These are phyloP conservation scores for Cyclospora cayetanensis DNA, from an alignment of 169 alveolate genomes.

Conservation along the genomic window DNA sequence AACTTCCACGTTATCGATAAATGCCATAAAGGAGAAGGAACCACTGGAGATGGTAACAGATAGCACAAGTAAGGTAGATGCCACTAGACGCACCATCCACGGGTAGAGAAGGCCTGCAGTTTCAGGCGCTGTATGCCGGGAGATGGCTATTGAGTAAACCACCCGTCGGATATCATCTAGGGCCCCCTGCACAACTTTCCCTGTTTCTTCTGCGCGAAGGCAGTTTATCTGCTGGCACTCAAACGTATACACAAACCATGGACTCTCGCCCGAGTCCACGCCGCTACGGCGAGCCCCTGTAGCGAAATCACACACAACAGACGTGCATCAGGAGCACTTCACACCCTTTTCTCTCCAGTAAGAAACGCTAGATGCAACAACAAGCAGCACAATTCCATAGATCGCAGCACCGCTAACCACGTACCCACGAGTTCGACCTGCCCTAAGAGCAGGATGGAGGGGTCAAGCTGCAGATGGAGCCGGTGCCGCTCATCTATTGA, in stretches of 20 bases:
- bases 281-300: slow-evolving; percentile 69
- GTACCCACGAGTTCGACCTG: slow-evolving; percentile 87
- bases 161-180: slow-evolving; percentile 91
- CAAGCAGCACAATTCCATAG: too few species aligned
- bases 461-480: slow-evolving; percentile 84
- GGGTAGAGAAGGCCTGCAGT: slow-evolving; percentile 73
- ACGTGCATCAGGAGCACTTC: neutral
- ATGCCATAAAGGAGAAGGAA: neutral
- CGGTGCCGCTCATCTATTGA: slow-evolving; percentile 84
- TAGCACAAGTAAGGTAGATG: neutral
- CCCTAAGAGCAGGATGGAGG: slow-evolving; percentile 84
- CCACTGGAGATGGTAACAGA: neutral
- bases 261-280: slow-evolving; percentile 80
- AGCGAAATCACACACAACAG: neutral
- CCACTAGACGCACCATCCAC: slow-evolving; percentile 66
- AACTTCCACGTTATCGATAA: neutral
- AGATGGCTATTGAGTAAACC: slow-evolving; percentile 87
- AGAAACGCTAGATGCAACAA: neutral
- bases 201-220: slow-evolving; percentile 80
- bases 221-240: slow-evolving; percentile 92
- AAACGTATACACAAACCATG: slow-evolving; percentile 90
- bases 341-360: neutral
- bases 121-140: slow-evolving; percentile 84
- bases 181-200: slow-evolving; percentile 79
- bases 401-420: slow-evolving; percentile 16